Conservation (phyloP, 805 yeast species). For the Kodamaea jinghongensis region DNA sequence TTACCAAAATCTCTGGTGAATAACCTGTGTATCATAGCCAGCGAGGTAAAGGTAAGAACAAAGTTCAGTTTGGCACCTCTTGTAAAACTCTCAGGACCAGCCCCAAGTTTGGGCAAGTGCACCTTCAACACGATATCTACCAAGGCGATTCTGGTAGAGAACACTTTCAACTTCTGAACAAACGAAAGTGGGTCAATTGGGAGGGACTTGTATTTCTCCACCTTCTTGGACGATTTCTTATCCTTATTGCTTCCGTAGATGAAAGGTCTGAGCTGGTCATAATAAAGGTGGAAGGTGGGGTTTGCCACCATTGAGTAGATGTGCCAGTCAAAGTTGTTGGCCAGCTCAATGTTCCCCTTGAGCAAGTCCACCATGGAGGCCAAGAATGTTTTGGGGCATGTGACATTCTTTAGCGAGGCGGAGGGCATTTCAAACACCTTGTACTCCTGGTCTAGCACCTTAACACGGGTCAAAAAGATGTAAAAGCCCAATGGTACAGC, state of each 20-base stretch:
- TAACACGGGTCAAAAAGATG: slow-evolving; percentile 28
- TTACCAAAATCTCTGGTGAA: slow-evolving; percentile 23
- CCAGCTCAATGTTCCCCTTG: slow-evolving; percentile 7
- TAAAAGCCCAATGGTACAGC: slow-evolving; percentile 13
- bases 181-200: slow-evolving; percentile 3
- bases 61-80: slow-evolving; percentile 27
- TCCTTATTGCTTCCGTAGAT: background rate
- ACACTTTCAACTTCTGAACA: slow-evolving; percentile 15
- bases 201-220: background rate
- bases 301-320: slow-evolving; percentile 27
- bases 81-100: slow-evolving; percentile 13
- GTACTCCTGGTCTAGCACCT: slow-evolving; percentile 26
- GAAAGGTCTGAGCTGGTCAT: slow-evolving; percentile 29
- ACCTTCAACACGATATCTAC: slow-evolving; percentile 29
- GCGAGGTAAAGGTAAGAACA: slow-evolving; percentile 19
- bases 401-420: slow-evolving; percentile 22
- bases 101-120: slow-evolving; percentile 29
- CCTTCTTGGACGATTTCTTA: background rate
- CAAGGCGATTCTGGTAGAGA: slow-evolving; percentile 24
- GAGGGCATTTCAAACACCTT: slow-evolving; percentile 37
- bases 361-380: slow-evolving; percentile 17
- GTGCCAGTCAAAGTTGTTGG: slow-evolving; percentile 15
- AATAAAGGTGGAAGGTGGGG: slow-evolving; percentile 36
- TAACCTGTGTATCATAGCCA: slow-evolving; percentile 24
- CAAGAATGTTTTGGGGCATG: slow-evolving; percentile 23